phyloP scores from a whole-genome alignment of 192 early-diverging fungal genomes.

The Obelidium mucronatum region DNA sequence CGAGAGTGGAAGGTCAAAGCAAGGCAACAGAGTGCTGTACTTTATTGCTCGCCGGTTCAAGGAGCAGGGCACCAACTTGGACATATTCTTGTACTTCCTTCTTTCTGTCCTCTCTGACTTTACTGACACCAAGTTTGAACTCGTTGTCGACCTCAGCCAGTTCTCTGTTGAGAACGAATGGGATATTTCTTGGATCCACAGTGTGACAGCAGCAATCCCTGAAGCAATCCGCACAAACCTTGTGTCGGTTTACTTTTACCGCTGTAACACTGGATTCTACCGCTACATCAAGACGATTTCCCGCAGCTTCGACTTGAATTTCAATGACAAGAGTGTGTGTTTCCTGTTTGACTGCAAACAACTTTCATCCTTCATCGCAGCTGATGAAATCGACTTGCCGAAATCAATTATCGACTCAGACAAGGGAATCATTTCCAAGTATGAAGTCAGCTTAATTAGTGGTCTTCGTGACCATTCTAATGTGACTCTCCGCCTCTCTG shows the following conservation, averaged over 20 bases:
- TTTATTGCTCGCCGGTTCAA: constrained; percentile 81
- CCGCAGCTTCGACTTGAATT: constrained; percentile 49
- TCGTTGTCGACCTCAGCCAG: constrained; percentile 84
- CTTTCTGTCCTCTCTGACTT: constrained; percentile 69
- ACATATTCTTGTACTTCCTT: constrained; percentile 79
- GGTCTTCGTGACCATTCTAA: constrained; percentile 70
- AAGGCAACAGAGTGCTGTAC: constrained; percentile 83
- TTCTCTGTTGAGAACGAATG: constrained; percentile 84
- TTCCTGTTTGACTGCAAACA: constrained; percentile 76
- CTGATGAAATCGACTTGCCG: constrained; percentile 77
- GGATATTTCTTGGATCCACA: constrained; percentile 74
- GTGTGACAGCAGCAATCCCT: constrained; percentile 78
- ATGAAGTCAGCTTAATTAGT: constrained; percentile 58
- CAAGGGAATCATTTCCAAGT: constrained; percentile 63
- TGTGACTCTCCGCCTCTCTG: constrained; percentile 81
- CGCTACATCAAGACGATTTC: constrained; percentile 37
- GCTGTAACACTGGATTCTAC: constrained; percentile 80
- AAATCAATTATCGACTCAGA: constrained; percentile 72
- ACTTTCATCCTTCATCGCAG: constrained; percentile 76
- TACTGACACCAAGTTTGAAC: constrained; percentile 71
- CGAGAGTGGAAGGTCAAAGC: constrained; percentile 76
- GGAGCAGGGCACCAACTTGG: constrained; percentile 83
- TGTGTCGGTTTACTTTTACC: constrained; percentile 77
- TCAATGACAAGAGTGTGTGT: constrained; percentile 66
- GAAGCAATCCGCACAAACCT: constrained; percentile 69